Conservation (phyloP, 2,329 filamentous ascomycete genomes). For the Sporothrix pseudoabietina region DNA sequence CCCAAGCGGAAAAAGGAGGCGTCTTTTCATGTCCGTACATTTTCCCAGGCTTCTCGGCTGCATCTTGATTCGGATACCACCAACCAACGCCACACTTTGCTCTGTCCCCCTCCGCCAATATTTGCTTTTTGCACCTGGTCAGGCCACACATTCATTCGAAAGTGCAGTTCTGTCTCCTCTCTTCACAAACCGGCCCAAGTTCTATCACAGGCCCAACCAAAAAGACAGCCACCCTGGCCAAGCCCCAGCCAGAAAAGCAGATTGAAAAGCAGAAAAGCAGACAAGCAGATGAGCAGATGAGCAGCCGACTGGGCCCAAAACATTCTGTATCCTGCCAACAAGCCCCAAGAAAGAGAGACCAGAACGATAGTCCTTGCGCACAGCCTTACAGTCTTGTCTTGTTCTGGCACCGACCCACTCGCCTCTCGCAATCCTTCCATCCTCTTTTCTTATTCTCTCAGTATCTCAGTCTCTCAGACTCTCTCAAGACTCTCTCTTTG, state of each 20-base stretch:
- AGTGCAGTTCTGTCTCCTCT: slow-evolving; percentile 14
- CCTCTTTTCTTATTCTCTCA: background rate
- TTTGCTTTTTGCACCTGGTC: background rate
- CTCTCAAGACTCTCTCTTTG: background rate
- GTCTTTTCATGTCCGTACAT: background rate
- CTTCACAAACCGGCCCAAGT: background rate
- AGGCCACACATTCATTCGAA: too few relatives aligned
- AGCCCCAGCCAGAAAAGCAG: slow-evolving; percentile 13
- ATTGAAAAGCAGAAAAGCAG: background rate
- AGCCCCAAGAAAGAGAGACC: background rate
- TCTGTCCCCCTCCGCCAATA: background rate
- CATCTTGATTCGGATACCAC: slow-evolving; percentile 1
- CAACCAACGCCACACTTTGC: background rate
- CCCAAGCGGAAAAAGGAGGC: background rate
- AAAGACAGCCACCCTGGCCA: background rate
- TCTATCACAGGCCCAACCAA: background rate
- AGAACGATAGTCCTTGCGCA: slow-evolving; percentile 14
- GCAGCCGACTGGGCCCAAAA: background rate
- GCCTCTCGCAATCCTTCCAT: slow-evolving; percentile 8
- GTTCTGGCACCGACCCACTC: slow-evolving; percentile 9
- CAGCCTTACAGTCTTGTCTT: slow-evolving; percentile 18
- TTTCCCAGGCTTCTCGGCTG: background rate
- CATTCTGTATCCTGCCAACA: background rate
- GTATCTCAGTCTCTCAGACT: background rate
- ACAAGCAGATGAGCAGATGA: background rate